Base-by-base conservation (phyloP, 768 basidiomycete genomes). In the Mrakia gelida region DNA sequence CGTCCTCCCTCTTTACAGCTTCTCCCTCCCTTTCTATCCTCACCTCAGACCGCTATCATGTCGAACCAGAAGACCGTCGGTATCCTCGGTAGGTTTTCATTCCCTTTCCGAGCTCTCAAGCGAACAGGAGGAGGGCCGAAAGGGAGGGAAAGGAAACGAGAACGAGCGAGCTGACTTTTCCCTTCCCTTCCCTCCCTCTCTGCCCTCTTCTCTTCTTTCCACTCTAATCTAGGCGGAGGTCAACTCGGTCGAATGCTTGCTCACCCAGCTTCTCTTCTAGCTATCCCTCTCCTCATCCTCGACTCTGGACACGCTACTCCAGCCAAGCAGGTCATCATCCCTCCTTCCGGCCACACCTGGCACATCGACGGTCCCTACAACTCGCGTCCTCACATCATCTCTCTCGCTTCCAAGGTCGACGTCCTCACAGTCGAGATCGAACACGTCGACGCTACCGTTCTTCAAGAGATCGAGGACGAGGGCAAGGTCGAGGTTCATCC, bases 201-300 rank as follows among this genome's bases (percentile, higher is more conserved):
- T 49, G 13, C 18, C 54, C 1, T 72, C 32, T 21, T 7, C 38
- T 49, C 9, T 16, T 79, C 11, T 21, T 71, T n/a, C 62, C 45
- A 26, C 21, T 56, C 38, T 28, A 7, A 18, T 34, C 65, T 56
- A 95, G 96, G 96, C 80, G 97, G 97, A 54, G 95, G 96, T 80
- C 96, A 98, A 85, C 89, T 99, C 34, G 96, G 96, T 34, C 93
- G 96, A 32, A 99, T 99, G 97, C 88, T 99, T 21, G 92, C 91
- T 6, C 91, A 91, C 45, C 90, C 95, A 0, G 95, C 96, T 4
- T 91, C 95, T 3, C 88, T 94, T 45, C 88, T 98, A 71, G 92
- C 94, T 82, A 87, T 97, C 81, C 89, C 91, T 59, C 86, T 95
- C 26, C 85, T 94, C 45, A 89, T 97, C 80, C 91, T 99, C 52